phyloP scores from a whole-genome alignment of 352 stramenopile species.

The Phytopythium sindhum region DNA sequence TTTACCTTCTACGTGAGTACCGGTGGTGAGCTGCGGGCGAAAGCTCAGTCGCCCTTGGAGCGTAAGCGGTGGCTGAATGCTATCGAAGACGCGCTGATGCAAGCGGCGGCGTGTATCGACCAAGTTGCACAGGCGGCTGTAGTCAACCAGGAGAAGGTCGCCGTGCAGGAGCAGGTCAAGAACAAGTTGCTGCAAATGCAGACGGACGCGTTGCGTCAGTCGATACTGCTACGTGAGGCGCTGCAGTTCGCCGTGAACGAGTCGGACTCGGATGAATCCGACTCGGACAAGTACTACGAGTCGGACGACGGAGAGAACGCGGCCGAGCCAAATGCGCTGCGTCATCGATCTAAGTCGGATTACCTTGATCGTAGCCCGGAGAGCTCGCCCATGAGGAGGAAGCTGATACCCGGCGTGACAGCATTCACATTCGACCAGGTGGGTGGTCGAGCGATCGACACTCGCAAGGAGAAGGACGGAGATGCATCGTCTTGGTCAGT shows the following conservation, averaged over 20 bases:
- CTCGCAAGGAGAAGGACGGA: constrained; percentile 23
- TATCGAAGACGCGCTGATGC: constrained; percentile 48
- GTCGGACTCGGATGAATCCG: constrained; percentile 20
- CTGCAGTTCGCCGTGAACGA: constrained; percentile 30
- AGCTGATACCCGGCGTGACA: constrained; percentile 5
- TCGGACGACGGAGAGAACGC: constrained; percentile 15
- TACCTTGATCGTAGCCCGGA: constrained; percentile 63
- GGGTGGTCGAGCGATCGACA: background rate
- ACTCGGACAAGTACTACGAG: constrained; percentile 26
- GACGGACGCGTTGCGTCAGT: constrained; percentile 46
- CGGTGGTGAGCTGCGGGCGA: constrained; percentile 39
- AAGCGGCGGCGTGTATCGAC: constrained; percentile 24
- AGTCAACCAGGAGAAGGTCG: constrained; percentile 34
- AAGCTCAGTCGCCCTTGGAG: constrained; percentile 57
- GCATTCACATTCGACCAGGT: constrained; percentile 30
- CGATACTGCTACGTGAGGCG: constrained; percentile 40
- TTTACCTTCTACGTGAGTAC: constrained; percentile 28
- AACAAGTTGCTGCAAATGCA: constrained; percentile 48
- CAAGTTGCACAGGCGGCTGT: constrained; percentile 34
- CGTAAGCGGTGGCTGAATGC: constrained; percentile 69
- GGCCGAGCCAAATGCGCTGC: constrained; percentile 7
- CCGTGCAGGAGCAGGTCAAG: constrained; percentile 38
- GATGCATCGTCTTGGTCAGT: constrained; percentile 10
- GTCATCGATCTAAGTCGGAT: constrained; percentile 23
- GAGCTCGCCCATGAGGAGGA: constrained; percentile 66